phyloP scores from a whole-genome alignment of 169 alveolate genomes.

The Cryptosporidium sp. region DNA sequence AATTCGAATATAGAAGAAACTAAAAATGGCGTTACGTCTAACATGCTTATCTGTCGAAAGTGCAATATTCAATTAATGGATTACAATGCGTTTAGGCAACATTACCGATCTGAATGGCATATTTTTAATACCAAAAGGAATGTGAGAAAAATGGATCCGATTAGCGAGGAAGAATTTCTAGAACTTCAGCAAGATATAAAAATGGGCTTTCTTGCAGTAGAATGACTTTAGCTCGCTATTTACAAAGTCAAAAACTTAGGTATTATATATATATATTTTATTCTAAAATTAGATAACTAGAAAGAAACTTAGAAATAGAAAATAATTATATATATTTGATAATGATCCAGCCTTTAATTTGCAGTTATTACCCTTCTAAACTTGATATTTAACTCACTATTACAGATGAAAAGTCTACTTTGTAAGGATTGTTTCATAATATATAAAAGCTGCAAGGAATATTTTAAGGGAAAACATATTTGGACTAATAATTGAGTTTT shows the following conservation, averaged over 20 bases:
- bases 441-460: too few relatives aligned
- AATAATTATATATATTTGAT: background rate
- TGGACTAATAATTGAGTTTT: background rate
- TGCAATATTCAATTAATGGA: slow-evolving; percentile 81
- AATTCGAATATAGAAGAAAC: background rate
- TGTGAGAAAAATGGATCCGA: slow-evolving; percentile 83
- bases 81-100: slow-evolving; percentile 78
- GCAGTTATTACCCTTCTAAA: too few relatives aligned
- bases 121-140: slow-evolving; percentile 84
- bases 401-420: too few relatives aligned
- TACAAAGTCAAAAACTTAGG: background rate
- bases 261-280: background rate
- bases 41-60: slow-evolving; percentile 1
- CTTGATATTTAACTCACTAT: too few relatives aligned
- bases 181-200: slow-evolving; percentile 65
- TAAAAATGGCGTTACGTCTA: background rate
- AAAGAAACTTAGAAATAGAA: slow-evolving; percentile 2
- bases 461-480: background rate
- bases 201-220: slow-evolving; percentile 71
- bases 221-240: background rate
- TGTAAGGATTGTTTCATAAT: too few relatives aligned
- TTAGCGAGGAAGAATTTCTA: slow-evolving; percentile 83
- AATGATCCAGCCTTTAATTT: background rate
- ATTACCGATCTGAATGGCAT: slow-evolving; percentile 86
- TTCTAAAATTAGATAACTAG: background rate